These are phyloP conservation scores for Stephania yunnanensis DNA, from an alignment of 164 flowering plant species.

Conservation along the genomic window DNA sequence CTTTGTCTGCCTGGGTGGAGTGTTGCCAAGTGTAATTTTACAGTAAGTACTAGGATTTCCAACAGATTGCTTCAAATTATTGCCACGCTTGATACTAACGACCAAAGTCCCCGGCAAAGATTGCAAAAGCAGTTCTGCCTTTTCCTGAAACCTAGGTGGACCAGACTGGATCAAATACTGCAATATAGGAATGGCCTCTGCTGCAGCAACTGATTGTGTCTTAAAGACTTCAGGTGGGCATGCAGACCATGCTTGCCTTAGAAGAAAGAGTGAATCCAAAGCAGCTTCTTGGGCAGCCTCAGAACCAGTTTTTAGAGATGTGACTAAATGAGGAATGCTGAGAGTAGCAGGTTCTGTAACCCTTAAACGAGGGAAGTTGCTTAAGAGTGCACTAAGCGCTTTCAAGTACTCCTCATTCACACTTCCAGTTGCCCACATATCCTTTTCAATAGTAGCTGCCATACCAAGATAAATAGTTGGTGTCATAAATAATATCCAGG, in stretches of 20 bases:
- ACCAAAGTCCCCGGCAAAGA: constrained; percentile 89
- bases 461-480: not conserved
- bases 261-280: constrained; percentile 77
- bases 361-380: constrained; percentile 89
- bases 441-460: constrained; percentile 95
- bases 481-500: not conserved
- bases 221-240: constrained; percentile 91
- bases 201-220: constrained; percentile 93
- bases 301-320: constrained; percentile 72
- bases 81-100: constrained; percentile 85
- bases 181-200: constrained; percentile 87
- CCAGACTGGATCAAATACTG: constrained; percentile 92
- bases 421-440: constrained; percentile 82
- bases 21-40: constrained; percentile 89
- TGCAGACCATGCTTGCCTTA: constrained; percentile 98
- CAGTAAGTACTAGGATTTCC: constrained; percentile 90
- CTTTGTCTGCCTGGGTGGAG: constrained; percentile 82
- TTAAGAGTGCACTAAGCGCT: constrained; percentile 77
- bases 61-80: constrained; percentile 90
- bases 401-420: constrained; percentile 90
- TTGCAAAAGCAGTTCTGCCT: constrained; percentile 85
- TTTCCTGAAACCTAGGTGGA: constrained; percentile 96
- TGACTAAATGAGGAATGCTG: constrained; percentile 85
- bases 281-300: constrained; percentile 97
- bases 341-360: constrained; percentile 97